Evolutionary conservation across 345 rosid species (phyloP).

Genomic region (Ceriops tagal): DNA sequence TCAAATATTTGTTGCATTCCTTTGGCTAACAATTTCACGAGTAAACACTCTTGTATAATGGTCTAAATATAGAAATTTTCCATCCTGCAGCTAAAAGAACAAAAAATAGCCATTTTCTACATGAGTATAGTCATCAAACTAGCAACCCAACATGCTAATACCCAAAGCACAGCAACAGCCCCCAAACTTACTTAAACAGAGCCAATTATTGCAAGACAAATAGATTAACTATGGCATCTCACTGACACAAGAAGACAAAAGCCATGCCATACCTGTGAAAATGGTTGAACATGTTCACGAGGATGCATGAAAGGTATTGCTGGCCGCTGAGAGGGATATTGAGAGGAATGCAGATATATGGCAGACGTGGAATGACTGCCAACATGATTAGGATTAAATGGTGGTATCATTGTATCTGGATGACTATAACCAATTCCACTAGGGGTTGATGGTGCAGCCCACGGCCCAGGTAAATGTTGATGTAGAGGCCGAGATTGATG

Average conservation of each 20-base stretch:
- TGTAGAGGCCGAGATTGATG: constrained; percentile 51
- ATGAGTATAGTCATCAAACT: no score
- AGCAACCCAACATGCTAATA: no score
- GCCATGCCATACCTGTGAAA: constrained; percentile 51
- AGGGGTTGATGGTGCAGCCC: constrained; percentile 49
- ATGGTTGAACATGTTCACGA: constrained; percentile 59
- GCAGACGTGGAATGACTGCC: constrained; percentile 50
- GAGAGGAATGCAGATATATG: constrained; percentile 58
- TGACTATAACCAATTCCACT: constrained; percentile 66
- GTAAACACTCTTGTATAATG: no score
- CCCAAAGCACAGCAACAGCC: no score
- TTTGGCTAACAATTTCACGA: no score
- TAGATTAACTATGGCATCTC: neutral
- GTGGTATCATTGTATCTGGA: constrained; percentile 64
- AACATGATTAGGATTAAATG: constrained; percentile 57
- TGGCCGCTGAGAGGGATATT: constrained; percentile 67
- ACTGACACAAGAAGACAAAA: constrained; percentile 1
- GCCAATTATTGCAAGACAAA: neutral
- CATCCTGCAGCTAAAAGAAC: no score
- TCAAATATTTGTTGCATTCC: no score
- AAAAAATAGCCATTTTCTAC: no score
- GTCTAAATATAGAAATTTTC: no score
- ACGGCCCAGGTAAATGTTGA: constrained; percentile 55
- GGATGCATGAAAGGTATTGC: constrained; percentile 57
- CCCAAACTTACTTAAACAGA: no score